phyloP scores from a whole-genome alignment of 768 basidiomycete species.

The Podaxis pistillaris region DNA sequence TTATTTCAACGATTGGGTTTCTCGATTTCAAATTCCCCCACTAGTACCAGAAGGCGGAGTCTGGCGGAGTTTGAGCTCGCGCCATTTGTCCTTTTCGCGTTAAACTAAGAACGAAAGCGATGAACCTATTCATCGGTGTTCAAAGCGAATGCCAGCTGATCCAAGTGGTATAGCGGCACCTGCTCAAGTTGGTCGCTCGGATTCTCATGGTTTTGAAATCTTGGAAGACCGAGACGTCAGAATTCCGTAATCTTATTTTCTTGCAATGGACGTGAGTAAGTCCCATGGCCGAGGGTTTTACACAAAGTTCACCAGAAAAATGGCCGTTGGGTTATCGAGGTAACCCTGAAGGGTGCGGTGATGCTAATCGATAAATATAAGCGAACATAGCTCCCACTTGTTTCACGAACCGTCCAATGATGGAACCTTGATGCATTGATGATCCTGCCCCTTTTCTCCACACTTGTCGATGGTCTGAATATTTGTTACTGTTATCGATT shows the following conservation, averaged over 20 bases:
- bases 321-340: background rate
- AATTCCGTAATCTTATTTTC: background rate
- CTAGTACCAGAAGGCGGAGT: background rate
- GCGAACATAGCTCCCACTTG: too few relatives aligned
- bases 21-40: background rate
- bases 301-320: background rate
- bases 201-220: background rate
- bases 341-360: background rate
- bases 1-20: background rate
- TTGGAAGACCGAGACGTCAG: background rate
- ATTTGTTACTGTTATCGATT: background rate
- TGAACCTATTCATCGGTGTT: background rate
- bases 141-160: background rate
- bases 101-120: background rate
- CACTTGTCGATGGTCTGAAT: background rate
- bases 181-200: background rate
- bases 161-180: background rate
- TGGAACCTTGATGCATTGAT: background rate
- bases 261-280: background rate
- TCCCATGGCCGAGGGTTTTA: background rate
- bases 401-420: background rate
- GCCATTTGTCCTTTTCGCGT: background rate
- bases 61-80: constrained; percentile 1
- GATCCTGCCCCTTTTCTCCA: background rate
- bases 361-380: background rate